These are phyloP conservation scores for Arachis stenosperma DNA, from an alignment of 306 rosid genomes.

Conservation along the genomic window DNA sequence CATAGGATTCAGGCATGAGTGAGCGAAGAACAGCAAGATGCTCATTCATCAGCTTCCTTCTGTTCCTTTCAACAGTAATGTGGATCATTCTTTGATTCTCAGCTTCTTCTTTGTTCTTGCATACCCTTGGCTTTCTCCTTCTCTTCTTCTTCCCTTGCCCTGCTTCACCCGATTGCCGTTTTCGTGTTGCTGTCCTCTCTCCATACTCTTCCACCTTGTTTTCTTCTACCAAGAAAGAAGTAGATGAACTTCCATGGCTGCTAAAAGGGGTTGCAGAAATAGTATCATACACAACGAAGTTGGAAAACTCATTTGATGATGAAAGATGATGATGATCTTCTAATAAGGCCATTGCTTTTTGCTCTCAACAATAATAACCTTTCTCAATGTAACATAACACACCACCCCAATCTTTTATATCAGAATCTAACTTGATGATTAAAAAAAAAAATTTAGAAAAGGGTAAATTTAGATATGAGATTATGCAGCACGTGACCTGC, in stretches of 20 bases:
- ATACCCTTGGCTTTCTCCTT: slow-evolving; percentile 71
- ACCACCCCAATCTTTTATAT: slow-evolving; percentile 43
- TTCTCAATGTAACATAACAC: background rate
- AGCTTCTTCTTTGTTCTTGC: slow-evolving; percentile 88
- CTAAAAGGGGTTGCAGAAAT: slow-evolving; percentile 68
- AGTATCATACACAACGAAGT: slow-evolving; percentile 79
- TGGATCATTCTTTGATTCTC: slow-evolving; percentile 96
- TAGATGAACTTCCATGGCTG: slow-evolving; percentile 44
- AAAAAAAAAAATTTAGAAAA: slow-evolving; percentile 3
- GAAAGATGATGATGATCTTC: slow-evolving; percentile 36
- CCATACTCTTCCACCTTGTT: slow-evolving; percentile 28
- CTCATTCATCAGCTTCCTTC: slow-evolving; percentile 91
- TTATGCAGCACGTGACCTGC: slow-evolving; percentile 67
- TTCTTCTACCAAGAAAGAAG: slow-evolving; percentile 41
- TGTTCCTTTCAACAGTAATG: slow-evolving; percentile 89
- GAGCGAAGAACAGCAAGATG: slow-evolving; percentile 87
- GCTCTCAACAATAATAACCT: no score
- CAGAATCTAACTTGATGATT: slow-evolving; percentile 38
- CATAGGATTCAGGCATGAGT: slow-evolving; percentile 86
- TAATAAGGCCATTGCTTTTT: slow-evolving; percentile 59
- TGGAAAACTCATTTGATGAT: slow-evolving; percentile 64
- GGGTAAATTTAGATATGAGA: slow-evolving; percentile 37
- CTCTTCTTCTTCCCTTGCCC: slow-evolving; percentile 66
- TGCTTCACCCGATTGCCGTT: slow-evolving; percentile 34
- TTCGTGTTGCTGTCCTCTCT: slow-evolving; percentile 1